Conservation (phyloP, 805 yeast genomes). For the Yamadazyma phyllophila region DNA sequence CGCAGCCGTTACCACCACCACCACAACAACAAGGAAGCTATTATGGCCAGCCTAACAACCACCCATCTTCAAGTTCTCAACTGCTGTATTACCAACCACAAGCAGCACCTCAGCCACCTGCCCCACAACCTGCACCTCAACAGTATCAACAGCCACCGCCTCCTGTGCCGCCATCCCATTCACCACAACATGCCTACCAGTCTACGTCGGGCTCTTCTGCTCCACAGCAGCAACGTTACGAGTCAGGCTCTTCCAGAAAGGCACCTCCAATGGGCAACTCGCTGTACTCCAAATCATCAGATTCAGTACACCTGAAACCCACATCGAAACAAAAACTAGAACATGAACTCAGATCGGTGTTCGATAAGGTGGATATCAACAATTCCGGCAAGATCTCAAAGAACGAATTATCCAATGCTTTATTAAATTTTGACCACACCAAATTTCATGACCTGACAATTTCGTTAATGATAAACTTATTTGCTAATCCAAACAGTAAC, state of each 20-base stretch:
- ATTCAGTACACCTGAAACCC: conserved; percentile 4
- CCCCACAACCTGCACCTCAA: conserved; percentile 4
- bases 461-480: conserved; percentile 58
- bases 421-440: conserved; percentile 63
- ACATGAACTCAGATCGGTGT: conserved; percentile 46
- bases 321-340: conserved; percentile 44
- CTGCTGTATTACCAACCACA: conserved; percentile 13
- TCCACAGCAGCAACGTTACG: conserved; percentile 14
- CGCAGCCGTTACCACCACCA: conserved; percentile 10
- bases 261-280: conserved; percentile 8
- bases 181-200: conserved; percentile 6
- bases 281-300: conserved; percentile 8
- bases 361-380: conserved; percentile 54
- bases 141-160: conserved; percentile 12
- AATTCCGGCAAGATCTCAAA: conserved; percentile 55
- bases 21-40: conserved; percentile 14
- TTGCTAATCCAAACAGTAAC: conserved; percentile 37
- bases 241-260: conserved; percentile 9
- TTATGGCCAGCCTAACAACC: neutral
- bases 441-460: conserved; percentile 61
- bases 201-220: neutral
- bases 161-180: neutral
- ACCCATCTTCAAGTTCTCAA: conserved; percentile 3
- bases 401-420: conserved; percentile 55
- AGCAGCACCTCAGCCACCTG: neutral